Evolutionary conservation across 805 yeast genomes (phyloP), one percentile per base, ranked within the genome.

Genomic region (Candida pseudoglaebosa): DNA sequence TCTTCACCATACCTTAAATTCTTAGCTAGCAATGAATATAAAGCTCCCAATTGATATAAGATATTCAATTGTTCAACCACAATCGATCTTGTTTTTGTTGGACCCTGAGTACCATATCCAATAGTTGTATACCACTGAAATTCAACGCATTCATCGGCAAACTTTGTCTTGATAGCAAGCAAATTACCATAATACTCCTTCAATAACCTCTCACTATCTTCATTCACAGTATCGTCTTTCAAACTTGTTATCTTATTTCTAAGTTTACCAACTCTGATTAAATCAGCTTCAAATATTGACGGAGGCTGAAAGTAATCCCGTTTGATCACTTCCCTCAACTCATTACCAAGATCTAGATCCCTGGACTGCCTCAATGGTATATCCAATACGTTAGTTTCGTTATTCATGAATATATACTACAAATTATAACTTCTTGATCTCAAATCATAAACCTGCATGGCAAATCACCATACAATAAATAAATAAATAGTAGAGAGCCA

Each of bases 91-190:
- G 65, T 51, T 34, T 59, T 65, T 13, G 70, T 61, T 1, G 78
- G 75, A 0, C 77, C 75, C 5, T 70, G 59, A 2, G 73, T 67
- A 14, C 79, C 64, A 37, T 74, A 73, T 0, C 85, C 82, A 4
- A 85, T 59, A 1, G 87, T 76, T 16, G 82, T 81, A 52, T 65
- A 76, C 98, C 97, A 91, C 0, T 77, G 68, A 47, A 87, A 82
- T 28, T 69, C 73, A 6, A 77, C 60, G 14, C 72, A 65, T 44
- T 82, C 82, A 20, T 67, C 67, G 0, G 93, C 88, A 42, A 90
- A 82, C 52, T 83, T 85, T 34, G 58, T 40, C 26, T 59, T 57
- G 5, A 84, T 40, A 6, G 65, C 64, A 1, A 58, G 42, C 8
- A 85, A 46, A 32, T 71, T 70, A 4, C 59, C 44, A 45, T 67